Conservation (phyloP, 1,284 basidiomycete genomes). For the Laetiporus sulphureus region DNA sequence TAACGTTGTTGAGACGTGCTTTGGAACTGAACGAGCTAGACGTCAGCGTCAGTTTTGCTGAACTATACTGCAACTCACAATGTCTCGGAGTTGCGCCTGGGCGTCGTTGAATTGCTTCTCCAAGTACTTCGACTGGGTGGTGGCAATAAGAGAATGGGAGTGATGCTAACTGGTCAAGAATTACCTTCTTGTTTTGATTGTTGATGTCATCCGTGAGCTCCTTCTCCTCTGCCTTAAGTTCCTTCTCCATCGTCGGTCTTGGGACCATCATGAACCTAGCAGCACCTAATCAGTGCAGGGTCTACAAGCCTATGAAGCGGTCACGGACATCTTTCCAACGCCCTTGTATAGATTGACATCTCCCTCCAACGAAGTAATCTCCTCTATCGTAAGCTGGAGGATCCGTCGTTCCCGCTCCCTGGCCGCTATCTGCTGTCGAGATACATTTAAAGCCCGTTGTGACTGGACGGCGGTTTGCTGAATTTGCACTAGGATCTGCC, state of each 20-base stretch:
- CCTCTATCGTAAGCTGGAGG: constrained; percentile 79
- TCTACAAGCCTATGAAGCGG: background rate
- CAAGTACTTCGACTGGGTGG: constrained; percentile 72
- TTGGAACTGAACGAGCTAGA: constrained; percentile 11
- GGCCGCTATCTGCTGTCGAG: constrained; percentile 63
- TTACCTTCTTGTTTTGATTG: constrained; percentile 74
- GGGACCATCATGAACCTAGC: constrained; percentile 87
- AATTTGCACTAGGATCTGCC: constrained; percentile 84
- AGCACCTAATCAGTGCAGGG: no score
- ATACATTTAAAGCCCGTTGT: constrained; percentile 66
- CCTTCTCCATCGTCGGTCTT: constrained; percentile 68
- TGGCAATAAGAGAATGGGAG: background rate
- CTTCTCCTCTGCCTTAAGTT: constrained; percentile 71
- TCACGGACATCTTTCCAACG: constrained; percentile 83
- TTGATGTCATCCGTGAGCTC: constrained; percentile 76
- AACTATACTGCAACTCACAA: constrained; percentile 43
- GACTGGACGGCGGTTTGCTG: constrained; percentile 81
- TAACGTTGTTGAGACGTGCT: background rate
- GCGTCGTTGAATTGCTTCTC: constrained; percentile 91
- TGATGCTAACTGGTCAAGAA: no score
- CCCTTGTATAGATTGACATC: constrained; percentile 83
- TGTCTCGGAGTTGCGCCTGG: constrained; percentile 80
- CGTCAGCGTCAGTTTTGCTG: background rate
- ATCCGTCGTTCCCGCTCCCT: constrained; percentile 87
- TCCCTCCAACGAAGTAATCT: constrained; percentile 57